Evolutionary conservation across 371 early-diverging fungal species (phyloP), one percentile per base, ranked within the genome.

Genomic region (Phascolomyces articulosus): DNA sequence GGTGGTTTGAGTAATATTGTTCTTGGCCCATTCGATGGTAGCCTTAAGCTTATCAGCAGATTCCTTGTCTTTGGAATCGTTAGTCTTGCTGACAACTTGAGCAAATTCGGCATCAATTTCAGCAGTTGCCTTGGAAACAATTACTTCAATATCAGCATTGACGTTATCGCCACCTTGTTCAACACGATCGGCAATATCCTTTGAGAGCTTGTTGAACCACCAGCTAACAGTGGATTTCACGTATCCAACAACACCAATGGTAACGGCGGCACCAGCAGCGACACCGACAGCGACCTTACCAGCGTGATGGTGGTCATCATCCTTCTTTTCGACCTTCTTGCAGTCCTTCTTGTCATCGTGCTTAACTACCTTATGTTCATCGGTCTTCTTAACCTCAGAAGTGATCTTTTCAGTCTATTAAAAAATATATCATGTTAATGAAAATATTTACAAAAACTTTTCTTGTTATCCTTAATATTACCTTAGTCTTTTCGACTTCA

Each of bases 81-180:
- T 23, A 29, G 55, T 47, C 41, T 65, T 58, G 58, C n/a, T 38
- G n/a, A 41, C 1, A 26, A 51, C 49, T 0, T 1, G 18, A 4
- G 41, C 15, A 28, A 40, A 58, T 20, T 63, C 49, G 16, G 21
- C 38, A 13, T 62, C 53, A 16, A 67, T 62, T 10, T 29, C 41
- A 48, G 59, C 28, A 21, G 38, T 66, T 51, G 75, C 65, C 60
- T 73, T 69, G 34, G 66, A 55, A 62, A 75, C 69, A 56, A 78
- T 75, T 10, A 62, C 53, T 40, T 78, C 74, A 63, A 78, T 78
- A 24, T 78, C 75, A 15, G 59, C 48, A 18, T 47, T 41, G 26
- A 66, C 67, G 23, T 58, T 63, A 7, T 69, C 67, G 10, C 79
- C 75, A 44, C 79, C 73, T 48, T 71, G 56, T 61, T 70, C 73